Percentiles rank a stretch among this genome's conserved stretches.
Conservation (phyloP, 2,329 filamentous ascomycete genomes). For the Polytolypa hystricis region DNA sequence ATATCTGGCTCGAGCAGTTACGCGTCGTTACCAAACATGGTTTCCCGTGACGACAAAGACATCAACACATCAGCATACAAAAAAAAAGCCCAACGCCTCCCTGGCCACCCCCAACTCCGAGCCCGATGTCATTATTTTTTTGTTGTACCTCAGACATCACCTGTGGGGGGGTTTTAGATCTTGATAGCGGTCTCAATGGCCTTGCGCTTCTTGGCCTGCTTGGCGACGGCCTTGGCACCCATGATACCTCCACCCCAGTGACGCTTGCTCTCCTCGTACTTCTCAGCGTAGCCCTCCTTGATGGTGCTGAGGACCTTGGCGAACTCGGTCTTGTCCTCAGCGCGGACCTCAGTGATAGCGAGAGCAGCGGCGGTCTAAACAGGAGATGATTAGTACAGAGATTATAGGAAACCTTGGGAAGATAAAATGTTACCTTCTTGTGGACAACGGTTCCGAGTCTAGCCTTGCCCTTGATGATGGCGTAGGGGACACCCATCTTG, state of each 20-base stretch:
- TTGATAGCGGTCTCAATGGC: conserved; percentile 90
- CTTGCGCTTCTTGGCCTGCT: conserved; percentile 81
- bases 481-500: conserved; percentile 99
- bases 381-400: neutral
- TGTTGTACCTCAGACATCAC: too few relatives aligned
- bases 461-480: conserved; percentile 99
- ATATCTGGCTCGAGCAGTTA: too few relatives aligned
- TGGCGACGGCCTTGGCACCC: conserved; percentile 80
- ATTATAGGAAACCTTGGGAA: neutral
- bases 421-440: conserved; percentile 66
- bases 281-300: conserved; percentile 97
- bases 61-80: too few relatives aligned
- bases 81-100: neutral
- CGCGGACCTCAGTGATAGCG: conserved; percentile 89
- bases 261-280: conserved; percentile 81
- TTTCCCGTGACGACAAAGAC: too few relatives aligned
- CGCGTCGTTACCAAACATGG: too few relatives aligned
- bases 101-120: conserved; percentile 1
- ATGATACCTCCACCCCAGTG: conserved; percentile 99
- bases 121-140: conserved; percentile 2
- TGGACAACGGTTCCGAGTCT: conserved; percentile 97
- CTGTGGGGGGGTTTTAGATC: conserved; percentile 85
- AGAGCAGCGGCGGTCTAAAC: conserved; percentile 82
- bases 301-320: conserved; percentile 91
- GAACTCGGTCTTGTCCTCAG: conserved; percentile 96